Evolutionary conservation across 176 grass and related monocot species (phyloP).

Genomic region (Typha latifolia): DNA sequence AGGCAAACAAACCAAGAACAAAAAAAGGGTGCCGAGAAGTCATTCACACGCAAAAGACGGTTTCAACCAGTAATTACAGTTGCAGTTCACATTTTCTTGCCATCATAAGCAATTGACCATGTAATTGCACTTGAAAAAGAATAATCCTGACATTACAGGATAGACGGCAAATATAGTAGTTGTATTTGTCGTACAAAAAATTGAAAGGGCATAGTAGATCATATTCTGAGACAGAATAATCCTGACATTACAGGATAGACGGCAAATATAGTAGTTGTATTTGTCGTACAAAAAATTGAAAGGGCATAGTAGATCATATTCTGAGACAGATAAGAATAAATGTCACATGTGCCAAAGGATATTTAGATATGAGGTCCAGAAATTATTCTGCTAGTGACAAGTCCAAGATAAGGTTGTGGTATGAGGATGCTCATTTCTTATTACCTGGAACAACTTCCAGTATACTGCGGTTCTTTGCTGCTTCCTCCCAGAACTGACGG

Average conservation of each 20-base stretch:
- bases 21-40: too few species aligned
- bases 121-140: too few species aligned
- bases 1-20: too few species aligned
- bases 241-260: too few species aligned
- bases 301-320: not conserved
- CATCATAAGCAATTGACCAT: too few species aligned
- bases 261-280: too few species aligned
- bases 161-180: too few species aligned
- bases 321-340: not conserved
- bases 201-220: not conserved
- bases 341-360: not conserved
- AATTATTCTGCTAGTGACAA: not conserved
- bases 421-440: not conserved
- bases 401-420: not conserved
- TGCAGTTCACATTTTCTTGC: too few species aligned
- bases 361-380: not conserved
- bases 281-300: not conserved
- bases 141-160: too few species aligned
- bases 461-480: constrained; percentile 69
- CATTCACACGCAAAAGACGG: too few species aligned
- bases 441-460: constrained; percentile 89
- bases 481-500: constrained; percentile 93
- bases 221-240: not conserved
- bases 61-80: too few species aligned
- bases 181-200: not conserved